Evolutionary conservation across 1,284 basidiomycete genomes (phyloP), one percentile per base, ranked within the genome.

Genomic region (Fomitopsis betulina): DNA sequence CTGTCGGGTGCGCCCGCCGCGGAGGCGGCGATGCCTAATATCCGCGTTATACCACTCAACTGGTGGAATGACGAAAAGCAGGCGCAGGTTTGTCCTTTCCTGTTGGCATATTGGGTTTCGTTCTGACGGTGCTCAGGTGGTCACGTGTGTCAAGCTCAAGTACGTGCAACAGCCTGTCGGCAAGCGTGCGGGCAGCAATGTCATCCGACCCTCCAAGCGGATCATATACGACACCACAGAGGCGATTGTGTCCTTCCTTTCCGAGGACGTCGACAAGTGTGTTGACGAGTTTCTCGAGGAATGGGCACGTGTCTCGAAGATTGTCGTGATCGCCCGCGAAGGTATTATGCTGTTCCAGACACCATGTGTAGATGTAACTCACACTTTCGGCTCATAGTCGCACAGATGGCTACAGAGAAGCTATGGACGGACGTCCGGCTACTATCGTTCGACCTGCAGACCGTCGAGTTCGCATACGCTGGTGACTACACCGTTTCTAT

Each of bases 1-100:
- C 78, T 95, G 30, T 86, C 87, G 0, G 89, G 87, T 13, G 89
- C 89, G 1, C 86, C 88, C 3, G 89, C 91, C 1, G 88, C 87
- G n/a, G 91, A 93, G 67, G 91, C 93, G 3, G 92, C 92, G 7
- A 91, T 93, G 86, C 88, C 90, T 6, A 94, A 94, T 68, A 93
- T 96, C 54, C 88, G 88, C 45, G 85, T 97, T 55, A 88, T 93
- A 60, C 88, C 94, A 5, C 79, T 92, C 27, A 88, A 94, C 64
- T 96, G 94, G 94, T 95, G 94, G 92, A 88, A 88, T 15, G 45
- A 47, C 32, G 85, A 86, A 49, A 82, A 85, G 60, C 84, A 83
- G 60, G 86, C 86, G 53, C 74, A 77, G 62, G 79, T 78, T 39
- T 53, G 72, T 45, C 42, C 63, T 13, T 25, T 35, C 38, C 17